Evolutionary conservation across 2,329 filamentous ascomycete species (phyloP), one percentile per base, ranked within the genome.

Genomic region (Colletotrichum siamense): DNA sequence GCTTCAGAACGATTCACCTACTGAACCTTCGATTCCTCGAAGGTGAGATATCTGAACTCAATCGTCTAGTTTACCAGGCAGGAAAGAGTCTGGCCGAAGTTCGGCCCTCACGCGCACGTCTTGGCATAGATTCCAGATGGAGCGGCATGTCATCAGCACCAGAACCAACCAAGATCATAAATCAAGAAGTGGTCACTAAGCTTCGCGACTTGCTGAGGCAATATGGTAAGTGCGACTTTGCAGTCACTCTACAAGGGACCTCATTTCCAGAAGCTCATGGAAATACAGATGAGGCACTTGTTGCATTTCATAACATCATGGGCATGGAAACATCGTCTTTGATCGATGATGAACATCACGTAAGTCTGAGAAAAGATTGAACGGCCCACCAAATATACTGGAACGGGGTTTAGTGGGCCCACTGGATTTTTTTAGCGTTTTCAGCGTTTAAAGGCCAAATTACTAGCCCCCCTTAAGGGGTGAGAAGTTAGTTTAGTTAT

Each of bases 241-340:
- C 2, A 8, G 6, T 8, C 44, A 7, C 18, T n/a, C 5, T 49
- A 49, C 2, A 3, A 1, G 5, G 3, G 0, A 12, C 39, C 10
- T 22, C 44, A 2, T n/a, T 13, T n/a, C n/a, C n/a, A 22, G 10
- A 13, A 7, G n/a, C 44, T 52, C 44, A 52, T 52, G 12, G 6
- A 12, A 52, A 22, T 22, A 52, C n/a, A 52, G n/a, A 52, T 22
- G 44, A 52, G 44, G 44, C 44, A 52, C n/a, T 52, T 22, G 10
- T 52, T n/a, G 44, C 44, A 52, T 52, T 52, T 8, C 44, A 52
- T 1, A 22, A 52, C 10, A 52, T 52, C 44, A 52, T 52, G 44
- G 44, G 44, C 0, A 52, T 52, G 44, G n/a, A 52, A 52, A 52
- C 44, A 22, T 52, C 44, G 3, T 52, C n/a, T 12, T 22, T 52